phyloP scores from a whole-genome alignment of 1,284 basidiomycete species.

The Boletus sp. region DNA sequence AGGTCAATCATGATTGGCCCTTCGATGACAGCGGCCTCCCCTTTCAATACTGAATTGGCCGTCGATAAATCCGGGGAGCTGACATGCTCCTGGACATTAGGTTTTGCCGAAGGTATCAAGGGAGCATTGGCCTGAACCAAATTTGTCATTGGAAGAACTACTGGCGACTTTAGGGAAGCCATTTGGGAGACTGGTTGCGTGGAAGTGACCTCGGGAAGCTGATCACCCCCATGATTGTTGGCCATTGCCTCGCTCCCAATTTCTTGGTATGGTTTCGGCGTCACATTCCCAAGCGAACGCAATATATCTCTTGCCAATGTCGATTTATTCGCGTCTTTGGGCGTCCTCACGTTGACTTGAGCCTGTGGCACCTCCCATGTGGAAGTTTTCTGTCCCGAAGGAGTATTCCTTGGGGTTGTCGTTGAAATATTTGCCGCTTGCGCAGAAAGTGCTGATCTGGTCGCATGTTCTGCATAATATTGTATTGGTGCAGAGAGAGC shows the following conservation, averaged over 20 bases:
- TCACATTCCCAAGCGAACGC: conserved; percentile 34
- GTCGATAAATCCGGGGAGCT: neutral
- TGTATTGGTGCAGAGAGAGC: conserved; percentile 16
- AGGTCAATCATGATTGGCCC: conserved; percentile 30
- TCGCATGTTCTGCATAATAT: conserved; percentile 23
- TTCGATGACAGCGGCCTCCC: conserved; percentile 3
- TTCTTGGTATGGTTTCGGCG: conserved; percentile 7
- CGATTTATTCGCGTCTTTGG: conserved; percentile 36
- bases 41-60: neutral
- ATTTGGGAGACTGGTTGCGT: neutral
- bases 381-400: conserved; percentile 8
- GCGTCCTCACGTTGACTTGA: conserved; percentile 24
- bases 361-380: neutral
- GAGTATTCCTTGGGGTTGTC: neutral
- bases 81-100: neutral
- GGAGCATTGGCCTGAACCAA: neutral
- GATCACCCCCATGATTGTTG: neutral
- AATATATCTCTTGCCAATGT: conserved; percentile 44
- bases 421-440: conserved; percentile 2
- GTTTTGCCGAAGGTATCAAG: neutral
- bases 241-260: neutral
- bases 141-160: neutral
- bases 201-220: neutral
- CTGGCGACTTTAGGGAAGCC: neutral
- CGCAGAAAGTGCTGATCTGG: conserved; percentile 4